Conservation (phyloP, 2,329 filamentous ascomycete genomes). For the Fusarium sambucinum region DNA sequence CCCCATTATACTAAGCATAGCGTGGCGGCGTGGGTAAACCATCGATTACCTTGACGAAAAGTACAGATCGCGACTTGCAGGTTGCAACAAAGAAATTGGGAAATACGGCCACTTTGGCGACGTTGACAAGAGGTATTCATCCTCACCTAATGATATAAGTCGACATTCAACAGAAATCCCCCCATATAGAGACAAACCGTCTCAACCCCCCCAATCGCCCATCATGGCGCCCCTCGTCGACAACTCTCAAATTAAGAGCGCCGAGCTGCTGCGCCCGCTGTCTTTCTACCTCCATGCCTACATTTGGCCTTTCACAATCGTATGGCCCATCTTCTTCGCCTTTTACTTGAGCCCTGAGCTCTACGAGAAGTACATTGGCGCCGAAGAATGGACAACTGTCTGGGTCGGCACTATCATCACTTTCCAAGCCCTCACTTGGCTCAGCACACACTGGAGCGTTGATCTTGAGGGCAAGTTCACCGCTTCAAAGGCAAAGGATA, state of each 20-base stretch:
- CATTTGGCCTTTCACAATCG: conserved; percentile 89
- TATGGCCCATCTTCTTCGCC: conserved; percentile 92
- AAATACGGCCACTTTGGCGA: conserved; percentile 30
- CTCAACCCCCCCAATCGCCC: conserved; percentile 33
- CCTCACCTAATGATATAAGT: conserved; percentile 16
- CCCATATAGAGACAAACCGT: conserved; percentile 28
- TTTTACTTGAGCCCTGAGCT: conserved; percentile 85
- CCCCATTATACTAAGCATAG: conserved; percentile 1
- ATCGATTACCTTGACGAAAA: conserved; percentile 45
- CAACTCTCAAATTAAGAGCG: conserved; percentile 87
- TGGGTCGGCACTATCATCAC: conserved; percentile 92
- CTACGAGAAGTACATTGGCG: conserved; percentile 91
- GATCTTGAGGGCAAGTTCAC: conserved; percentile 86
- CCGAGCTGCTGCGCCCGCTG: conserved; percentile 89
- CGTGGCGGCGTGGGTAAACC: conserved; percentile 27
- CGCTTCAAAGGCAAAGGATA: conserved; percentile 74
- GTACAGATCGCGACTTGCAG: conserved; percentile 49
- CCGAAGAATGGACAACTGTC: conserved; percentile 98
- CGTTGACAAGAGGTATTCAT: conserved; percentile 7
- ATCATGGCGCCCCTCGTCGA: conserved; percentile 86
- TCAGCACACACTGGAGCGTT: conserved; percentile 98
- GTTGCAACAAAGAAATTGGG: conserved; percentile 38
- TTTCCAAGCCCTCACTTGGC: conserved; percentile 87
- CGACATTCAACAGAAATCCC: neutral
- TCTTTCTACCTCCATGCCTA: conserved; percentile 86